Evolutionary conservation across 75 land plant species (phyloP).

Genomic region (Ceratopteris richardii): DNA sequence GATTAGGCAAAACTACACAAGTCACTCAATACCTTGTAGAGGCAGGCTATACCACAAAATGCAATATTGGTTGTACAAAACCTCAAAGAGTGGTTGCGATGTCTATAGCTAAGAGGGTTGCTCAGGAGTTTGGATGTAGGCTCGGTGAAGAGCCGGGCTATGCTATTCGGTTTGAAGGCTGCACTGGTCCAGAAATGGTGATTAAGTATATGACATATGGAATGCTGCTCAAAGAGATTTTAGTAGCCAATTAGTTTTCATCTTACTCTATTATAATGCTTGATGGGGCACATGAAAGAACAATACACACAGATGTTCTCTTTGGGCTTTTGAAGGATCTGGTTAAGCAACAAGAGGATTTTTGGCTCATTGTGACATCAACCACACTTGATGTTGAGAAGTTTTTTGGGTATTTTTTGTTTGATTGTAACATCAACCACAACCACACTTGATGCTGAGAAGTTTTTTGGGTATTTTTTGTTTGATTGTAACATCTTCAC

Average conservation of each 20-base stretch:
- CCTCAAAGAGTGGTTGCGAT: conserved; percentile 6
- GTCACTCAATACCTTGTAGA: too few species aligned
- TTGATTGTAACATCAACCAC: too few species aligned
- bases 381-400: conserved; percentile 37
- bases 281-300: conserved; percentile 13
- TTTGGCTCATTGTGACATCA: conserved; percentile 15
- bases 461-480: conserved; percentile 30
- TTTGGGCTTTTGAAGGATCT: conserved; percentile 13
- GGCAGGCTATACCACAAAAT: conserved; percentile 18
- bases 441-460: conserved; percentile 35
- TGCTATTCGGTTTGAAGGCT: conserved; percentile 7
- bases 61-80: conserved; percentile 19
- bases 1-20: too few species aligned
- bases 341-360: conserved; percentile 18
- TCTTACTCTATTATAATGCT: conserved; percentile 8
- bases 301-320: conserved; percentile 5
- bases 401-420: conserved; percentile 29
- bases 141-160: conserved; percentile 7
- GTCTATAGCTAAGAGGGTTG: neutral
- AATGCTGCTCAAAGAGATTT: conserved; percentile 29
- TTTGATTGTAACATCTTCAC: conserved; percentile 5
- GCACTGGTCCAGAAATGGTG: conserved; percentile 5
- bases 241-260: neutral
- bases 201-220: conserved; percentile 41
- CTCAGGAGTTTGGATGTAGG: too few species aligned